These are phyloP conservation scores for Hypoxylon subgilvum DNA, from an alignment of 495 filamentous ascomycete species.

Conservation along the genomic window DNA sequence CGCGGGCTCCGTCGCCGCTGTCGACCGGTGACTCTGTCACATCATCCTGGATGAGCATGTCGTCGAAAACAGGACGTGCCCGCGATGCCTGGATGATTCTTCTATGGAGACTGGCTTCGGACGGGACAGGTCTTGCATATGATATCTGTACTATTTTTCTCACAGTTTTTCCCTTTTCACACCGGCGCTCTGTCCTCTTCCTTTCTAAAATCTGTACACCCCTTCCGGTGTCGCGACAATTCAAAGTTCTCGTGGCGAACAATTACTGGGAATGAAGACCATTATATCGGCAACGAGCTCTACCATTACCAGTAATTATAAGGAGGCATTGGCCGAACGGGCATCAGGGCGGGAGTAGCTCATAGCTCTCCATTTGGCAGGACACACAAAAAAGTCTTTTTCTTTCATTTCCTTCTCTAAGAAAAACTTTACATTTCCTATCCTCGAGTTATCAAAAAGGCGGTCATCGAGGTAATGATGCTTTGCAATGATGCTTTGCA, in stretches of 20 bases:
- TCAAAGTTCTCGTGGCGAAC: constrained; percentile 8
- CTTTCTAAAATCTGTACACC: constrained; percentile 8
- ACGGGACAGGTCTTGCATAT: constrained; percentile 28
- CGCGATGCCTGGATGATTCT: too few relatives aligned
- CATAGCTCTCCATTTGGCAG: constrained; percentile 12
- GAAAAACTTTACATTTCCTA: too few relatives aligned
- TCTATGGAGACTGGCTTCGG: constrained; percentile 16
- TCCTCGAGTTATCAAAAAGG: constrained; percentile 28
- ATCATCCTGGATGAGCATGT: too few relatives aligned
- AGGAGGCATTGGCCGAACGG: constrained; percentile 7
- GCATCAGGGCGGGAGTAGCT: constrained; percentile 8
- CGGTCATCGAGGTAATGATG: constrained; percentile 10
- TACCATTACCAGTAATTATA: constrained; percentile 15
- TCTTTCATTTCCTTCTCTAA: background rate
- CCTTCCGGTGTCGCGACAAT: constrained; percentile 15
- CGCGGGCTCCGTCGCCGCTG: background rate
- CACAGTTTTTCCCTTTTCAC: constrained; percentile 8
- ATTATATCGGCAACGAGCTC: constrained; percentile 18
- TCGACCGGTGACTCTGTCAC: background rate
- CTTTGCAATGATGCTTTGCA: constrained; percentile 14
- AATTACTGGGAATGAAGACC: constrained; percentile 20
- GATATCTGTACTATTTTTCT: constrained; percentile 31
- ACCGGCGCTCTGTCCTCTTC: constrained; percentile 11
- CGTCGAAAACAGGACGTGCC: too few relatives aligned
- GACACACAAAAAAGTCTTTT: constrained; percentile 16